Conservation (phyloP, 192 early-diverging fungal species). For the Allomyces arbusculus region DNA sequence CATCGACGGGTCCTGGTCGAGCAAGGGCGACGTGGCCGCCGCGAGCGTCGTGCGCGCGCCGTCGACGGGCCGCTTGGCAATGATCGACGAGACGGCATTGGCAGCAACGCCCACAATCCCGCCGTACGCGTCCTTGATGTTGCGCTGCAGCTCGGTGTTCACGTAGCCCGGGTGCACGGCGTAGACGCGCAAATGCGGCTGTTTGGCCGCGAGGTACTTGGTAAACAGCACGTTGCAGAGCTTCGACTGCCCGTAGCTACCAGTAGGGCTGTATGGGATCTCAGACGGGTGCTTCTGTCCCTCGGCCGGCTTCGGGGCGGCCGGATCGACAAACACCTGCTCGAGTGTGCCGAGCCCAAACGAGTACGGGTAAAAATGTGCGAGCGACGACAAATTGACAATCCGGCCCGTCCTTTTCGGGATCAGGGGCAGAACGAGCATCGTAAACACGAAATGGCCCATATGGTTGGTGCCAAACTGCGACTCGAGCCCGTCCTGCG, state of each 20-base stretch:
- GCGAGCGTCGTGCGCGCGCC: not conserved
- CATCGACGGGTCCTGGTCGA: not conserved
- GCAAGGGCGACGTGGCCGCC: not conserved
- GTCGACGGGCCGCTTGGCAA: not conserved
- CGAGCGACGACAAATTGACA: slow-evolving; percentile 15
- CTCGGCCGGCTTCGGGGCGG: not conserved
- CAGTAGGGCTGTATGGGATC: slow-evolving; percentile 1
- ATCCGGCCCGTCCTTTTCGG: slow-evolving; percentile 3
- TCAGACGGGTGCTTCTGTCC: not conserved
- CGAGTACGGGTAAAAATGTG: slow-evolving; percentile 7
- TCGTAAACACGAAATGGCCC: slow-evolving; percentile 23
- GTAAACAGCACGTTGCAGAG: slow-evolving; percentile 24
- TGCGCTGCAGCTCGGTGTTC: slow-evolving; percentile 21
- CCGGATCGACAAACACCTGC: not conserved
- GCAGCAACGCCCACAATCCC: not conserved
- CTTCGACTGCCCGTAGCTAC: slow-evolving; percentile 27
- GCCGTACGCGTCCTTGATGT: not conserved
- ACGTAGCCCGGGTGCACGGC: slow-evolving; percentile 31
- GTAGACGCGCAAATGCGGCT: slow-evolving; percentile 6
- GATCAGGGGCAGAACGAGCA: slow-evolving; percentile 3
- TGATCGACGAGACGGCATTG: not conserved
- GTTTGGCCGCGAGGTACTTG: slow-evolving; percentile 5
- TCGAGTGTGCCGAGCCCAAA: not conserved
- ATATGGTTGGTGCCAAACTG: slow-evolving; percentile 27
- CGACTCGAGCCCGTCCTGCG: slow-evolving; percentile 16